Evolutionary conservation across 2,329 filamentous ascomycete genomes (phyloP).

Genomic region (Pleurostoma richardsiae): DNA sequence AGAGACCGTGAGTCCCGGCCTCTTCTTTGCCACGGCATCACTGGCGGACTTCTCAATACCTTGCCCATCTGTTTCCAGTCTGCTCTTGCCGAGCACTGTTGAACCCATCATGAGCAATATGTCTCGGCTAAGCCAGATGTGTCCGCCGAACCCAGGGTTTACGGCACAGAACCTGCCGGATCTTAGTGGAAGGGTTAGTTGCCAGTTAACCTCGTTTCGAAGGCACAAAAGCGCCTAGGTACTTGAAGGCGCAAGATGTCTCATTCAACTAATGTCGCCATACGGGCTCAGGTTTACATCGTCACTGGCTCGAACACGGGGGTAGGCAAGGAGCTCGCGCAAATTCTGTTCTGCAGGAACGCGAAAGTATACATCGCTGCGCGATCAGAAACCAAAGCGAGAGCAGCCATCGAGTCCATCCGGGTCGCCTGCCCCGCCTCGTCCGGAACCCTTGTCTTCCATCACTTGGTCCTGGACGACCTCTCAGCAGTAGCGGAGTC

Average conservation of each 20-base stretch:
- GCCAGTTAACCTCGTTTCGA: background rate
- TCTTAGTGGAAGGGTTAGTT: slow-evolving; percentile 15
- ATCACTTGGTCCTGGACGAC: slow-evolving; percentile 24
- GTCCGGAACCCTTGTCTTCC: slow-evolving; percentile 23
- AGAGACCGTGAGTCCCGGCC: too few species aligned
- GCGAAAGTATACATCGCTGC: slow-evolving; percentile 46
- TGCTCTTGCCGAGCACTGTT: too few species aligned
- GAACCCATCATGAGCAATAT: background rate
- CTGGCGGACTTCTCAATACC: too few species aligned
- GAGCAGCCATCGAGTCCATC: slow-evolving; percentile 34
- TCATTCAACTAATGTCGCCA: background rate
- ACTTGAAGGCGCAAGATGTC: background rate
- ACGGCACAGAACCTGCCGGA: slow-evolving; percentile 23
- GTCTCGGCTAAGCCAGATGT: background rate
- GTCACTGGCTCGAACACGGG: slow-evolving; percentile 30
- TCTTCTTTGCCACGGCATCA: too few species aligned
- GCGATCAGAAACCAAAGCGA: slow-evolving; percentile 33
- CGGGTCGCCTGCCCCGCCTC: slow-evolving; percentile 11
- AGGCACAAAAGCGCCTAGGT: background rate
- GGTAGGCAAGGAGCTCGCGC: slow-evolving; percentile 42
- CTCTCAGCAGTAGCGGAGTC: slow-evolving; percentile 15
- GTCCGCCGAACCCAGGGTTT: slow-evolving; percentile 19
- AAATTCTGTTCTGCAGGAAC: slow-evolving; percentile 43
- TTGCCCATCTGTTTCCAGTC: too few species aligned
- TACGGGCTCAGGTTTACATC: slow-evolving; percentile 33